A percentile compares a stretch with the other conserved stretches of the same genome.
phyloP scores from a whole-genome alignment of 208 protist genomes.

The Leishmania guyanensis region DNA sequence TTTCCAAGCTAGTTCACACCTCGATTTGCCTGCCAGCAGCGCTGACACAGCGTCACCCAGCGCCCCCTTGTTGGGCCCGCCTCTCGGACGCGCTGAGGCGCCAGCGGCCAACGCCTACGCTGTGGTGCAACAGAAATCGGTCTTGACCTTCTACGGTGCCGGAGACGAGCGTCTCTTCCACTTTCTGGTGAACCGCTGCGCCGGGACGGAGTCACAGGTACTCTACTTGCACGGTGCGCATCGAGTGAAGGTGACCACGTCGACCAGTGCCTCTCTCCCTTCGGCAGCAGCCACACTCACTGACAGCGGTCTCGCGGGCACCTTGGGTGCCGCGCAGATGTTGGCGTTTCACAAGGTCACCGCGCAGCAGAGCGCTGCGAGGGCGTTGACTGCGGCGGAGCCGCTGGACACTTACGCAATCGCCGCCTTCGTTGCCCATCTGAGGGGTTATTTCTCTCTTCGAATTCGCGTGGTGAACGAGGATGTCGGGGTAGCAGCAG shows the following conservation, averaged over 20 bases:
- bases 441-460: constrained; percentile 26
- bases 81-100: neutral
- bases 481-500: neutral
- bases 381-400: constrained; percentile 5
- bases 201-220: constrained; percentile 19
- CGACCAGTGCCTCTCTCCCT: neutral
- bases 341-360: constrained; percentile 13
- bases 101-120: constrained; percentile 14
- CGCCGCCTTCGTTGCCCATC: constrained; percentile 3
- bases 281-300: neutral
- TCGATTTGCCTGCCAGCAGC: constrained; percentile 7
- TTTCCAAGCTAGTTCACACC: constrained; percentile 5
- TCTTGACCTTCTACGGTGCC: constrained; percentile 23
- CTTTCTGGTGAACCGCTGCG: constrained; percentile 31
- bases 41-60: neutral
- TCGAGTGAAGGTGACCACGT: constrained; percentile 22
- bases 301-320: neutral
- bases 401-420: neutral
- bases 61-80: neutral
- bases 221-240: constrained; percentile 34
- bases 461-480: constrained; percentile 7
- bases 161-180: constrained; percentile 31
- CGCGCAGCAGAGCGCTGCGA: constrained; percentile 13
- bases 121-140: constrained; percentile 30
- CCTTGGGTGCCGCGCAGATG: constrained; percentile 16